Evolutionary conservation across 768 basidiomycete genomes (phyloP).

Genomic region (Tylopilus felleus): DNA sequence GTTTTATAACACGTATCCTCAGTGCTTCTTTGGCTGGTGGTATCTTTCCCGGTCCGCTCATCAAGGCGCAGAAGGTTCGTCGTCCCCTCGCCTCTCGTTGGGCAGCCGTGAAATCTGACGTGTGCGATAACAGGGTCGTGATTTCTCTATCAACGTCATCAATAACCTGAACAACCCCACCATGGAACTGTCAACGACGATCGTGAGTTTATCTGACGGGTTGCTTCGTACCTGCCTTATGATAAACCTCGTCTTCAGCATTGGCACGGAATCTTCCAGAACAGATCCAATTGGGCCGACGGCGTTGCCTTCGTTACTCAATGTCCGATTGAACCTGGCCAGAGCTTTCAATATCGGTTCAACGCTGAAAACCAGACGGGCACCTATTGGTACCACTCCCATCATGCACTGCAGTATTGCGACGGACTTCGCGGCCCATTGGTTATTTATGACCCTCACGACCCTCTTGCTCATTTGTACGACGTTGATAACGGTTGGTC

Average conservation of each 20-base stretch:
- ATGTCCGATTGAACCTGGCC: constrained; percentile 41
- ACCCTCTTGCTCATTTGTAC: constrained; percentile 40
- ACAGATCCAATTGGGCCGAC: constrained; percentile 34
- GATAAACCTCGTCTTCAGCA: constrained; percentile 18
- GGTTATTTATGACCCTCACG: constrained; percentile 45
- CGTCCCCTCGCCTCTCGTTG: not conserved
- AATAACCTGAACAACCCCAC: constrained; percentile 31
- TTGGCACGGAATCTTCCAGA: constrained; percentile 36
- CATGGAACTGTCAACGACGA: constrained; percentile 35
- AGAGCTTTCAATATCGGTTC: constrained; percentile 42
- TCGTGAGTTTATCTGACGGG: constrained; percentile 27
- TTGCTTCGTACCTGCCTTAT: not conserved
- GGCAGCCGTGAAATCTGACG: not conserved
- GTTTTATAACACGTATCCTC: not conserved
- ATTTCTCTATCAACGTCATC: constrained; percentile 37
- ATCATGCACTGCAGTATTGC: constrained; percentile 38
- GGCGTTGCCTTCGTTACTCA: constrained; percentile 43
- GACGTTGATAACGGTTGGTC: constrained; percentile 45
- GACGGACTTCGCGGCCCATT: constrained; percentile 43
- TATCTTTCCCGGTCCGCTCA: constrained; percentile 47
- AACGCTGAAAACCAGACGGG: constrained; percentile 38
- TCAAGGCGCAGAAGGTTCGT: constrained; percentile 40
- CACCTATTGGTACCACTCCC: constrained; percentile 51
- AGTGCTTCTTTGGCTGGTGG: constrained; percentile 46
- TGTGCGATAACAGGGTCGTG: constrained; percentile 26